phyloP scores from a whole-genome alignment of 2,329 filamentous ascomycete species.

The Tolypocladium inflatum region DNA sequence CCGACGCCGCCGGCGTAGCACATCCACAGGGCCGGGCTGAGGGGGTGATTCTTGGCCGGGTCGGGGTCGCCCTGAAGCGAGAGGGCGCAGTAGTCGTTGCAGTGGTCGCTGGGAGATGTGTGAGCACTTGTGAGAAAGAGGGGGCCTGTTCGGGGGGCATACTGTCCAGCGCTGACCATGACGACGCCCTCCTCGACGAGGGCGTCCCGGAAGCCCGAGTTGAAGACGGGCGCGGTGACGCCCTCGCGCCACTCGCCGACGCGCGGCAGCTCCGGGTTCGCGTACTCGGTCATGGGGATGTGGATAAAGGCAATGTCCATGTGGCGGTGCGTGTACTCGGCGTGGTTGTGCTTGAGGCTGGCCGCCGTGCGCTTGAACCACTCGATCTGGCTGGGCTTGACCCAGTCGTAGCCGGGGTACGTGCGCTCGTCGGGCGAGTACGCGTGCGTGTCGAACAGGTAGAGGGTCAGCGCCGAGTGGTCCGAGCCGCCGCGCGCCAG shows the following conservation, averaged over 20 bases:
- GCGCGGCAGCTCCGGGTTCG: conserved; percentile 47
- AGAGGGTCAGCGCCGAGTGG: conserved; percentile 89
- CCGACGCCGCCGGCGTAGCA: conserved; percentile 90
- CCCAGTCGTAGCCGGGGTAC: conserved; percentile 93
- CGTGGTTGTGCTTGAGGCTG: conserved; percentile 65
- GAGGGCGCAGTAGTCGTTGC: conserved; percentile 90
- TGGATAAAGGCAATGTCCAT: conserved; percentile 97
- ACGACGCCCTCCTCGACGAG: conserved; percentile 77
- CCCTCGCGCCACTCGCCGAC: conserved; percentile 68
- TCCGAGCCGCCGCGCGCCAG: conserved; percentile 68
- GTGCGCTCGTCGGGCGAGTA: conserved; percentile 85
- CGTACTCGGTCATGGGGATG: conserved; percentile 89
- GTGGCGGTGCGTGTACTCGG: conserved; percentile 81
- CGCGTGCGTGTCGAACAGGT: conserved; percentile 85
- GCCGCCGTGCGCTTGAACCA: conserved; percentile 83
- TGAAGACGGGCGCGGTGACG: conserved; percentile 80
- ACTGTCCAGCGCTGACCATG: conserved; percentile 87
- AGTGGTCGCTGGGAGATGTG: conserved; percentile 59
- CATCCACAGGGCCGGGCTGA: conserved; percentile 80
- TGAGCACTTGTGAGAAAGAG: conserved; percentile 8
- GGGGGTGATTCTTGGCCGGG: conserved; percentile 7
- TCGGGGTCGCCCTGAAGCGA: conserved; percentile 28
- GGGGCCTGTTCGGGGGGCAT: conserved; percentile 30
- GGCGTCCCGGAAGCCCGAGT: conserved; percentile 87
- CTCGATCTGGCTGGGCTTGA: conserved; percentile 86